Evolutionary conservation across 2,329 filamentous ascomycete genomes (phyloP).

Genomic region (Ophiostoma sp.): DNA sequence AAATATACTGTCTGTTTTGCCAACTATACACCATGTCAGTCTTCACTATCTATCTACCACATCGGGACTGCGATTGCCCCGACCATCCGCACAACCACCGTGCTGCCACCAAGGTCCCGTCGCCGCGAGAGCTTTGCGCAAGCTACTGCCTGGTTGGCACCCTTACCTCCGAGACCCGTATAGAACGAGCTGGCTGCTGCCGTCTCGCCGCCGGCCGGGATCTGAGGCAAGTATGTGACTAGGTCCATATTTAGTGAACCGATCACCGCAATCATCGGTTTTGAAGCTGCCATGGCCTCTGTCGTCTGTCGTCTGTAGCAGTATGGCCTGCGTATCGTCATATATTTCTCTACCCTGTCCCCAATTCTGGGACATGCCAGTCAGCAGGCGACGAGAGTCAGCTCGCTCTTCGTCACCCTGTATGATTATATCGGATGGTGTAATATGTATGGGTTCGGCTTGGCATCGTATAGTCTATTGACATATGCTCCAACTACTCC

Average conservation of each 20-base stretch:
- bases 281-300: not conserved
- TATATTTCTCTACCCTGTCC: no score
- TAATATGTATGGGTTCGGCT: no score
- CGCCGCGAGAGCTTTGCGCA: slow-evolving; percentile 72
- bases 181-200: slow-evolving; percentile 72
- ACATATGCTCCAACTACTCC: no score
- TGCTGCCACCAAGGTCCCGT: slow-evolving; percentile 31
- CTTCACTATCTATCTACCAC: no score
- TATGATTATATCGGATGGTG: no score
- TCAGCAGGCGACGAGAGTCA: no score
- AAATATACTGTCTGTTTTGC: not conserved
- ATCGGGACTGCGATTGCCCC: slow-evolving; percentile 36
- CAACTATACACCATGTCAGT: not conserved
- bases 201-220: slow-evolving; percentile 81
- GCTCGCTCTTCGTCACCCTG: no score
- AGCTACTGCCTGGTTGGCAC: slow-evolving; percentile 90
- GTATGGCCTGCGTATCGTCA: no score
- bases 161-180: slow-evolving; percentile 84
- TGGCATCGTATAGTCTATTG: no score
- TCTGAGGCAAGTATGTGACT: slow-evolving; percentile 76
- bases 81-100: slow-evolving; percentile 58
- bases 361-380: no score
- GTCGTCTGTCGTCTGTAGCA: no score
- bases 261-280: slow-evolving; percentile 66
- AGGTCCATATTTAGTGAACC: slow-evolving; percentile 95